These are phyloP conservation scores for Exophiala aquamarina DNA, from an alignment of 2,329 filamentous ascomycete species.

Conservation along the genomic window DNA sequence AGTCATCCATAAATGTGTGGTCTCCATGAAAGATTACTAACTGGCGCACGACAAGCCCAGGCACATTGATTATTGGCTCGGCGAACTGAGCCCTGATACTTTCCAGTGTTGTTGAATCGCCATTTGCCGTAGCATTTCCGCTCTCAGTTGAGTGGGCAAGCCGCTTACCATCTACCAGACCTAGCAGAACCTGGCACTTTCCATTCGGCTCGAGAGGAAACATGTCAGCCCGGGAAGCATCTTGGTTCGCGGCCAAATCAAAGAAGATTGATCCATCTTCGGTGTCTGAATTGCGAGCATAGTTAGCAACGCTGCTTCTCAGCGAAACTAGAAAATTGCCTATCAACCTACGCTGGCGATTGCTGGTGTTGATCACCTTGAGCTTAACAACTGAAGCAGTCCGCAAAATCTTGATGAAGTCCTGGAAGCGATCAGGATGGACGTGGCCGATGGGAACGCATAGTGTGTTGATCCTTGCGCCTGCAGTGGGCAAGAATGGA, in stretches of 20 bases:
- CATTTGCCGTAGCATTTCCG: conserved; percentile 22
- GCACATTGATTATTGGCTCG: conserved; percentile 2
- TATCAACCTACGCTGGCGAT: not conserved
- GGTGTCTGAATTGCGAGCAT: not conserved
- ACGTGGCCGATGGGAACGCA: conserved; percentile 85
- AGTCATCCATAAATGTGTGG: not conserved
- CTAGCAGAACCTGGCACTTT: conserved; percentile 79
- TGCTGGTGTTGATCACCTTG: conserved; percentile 6
- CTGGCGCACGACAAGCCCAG: conserved; percentile 15
- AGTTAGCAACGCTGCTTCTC: not conserved
- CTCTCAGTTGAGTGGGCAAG: conserved; percentile 40
- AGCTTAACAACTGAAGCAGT: conserved; percentile 48
- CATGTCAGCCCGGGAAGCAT: conserved; percentile 14
- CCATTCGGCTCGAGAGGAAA: conserved; percentile 89
- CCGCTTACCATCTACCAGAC: conserved; percentile 78
- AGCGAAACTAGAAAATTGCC: conserved; percentile 3
- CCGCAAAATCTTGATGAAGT: conserved; percentile 75
- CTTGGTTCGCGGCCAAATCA: conserved; percentile 18
- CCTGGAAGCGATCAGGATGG: conserved; percentile 74
- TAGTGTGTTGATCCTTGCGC: conserved; percentile 84
- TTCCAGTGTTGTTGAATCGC: conserved; percentile 6
- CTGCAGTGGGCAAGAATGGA: conserved; percentile 84
- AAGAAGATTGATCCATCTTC: conserved; percentile 15
- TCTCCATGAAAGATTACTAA: conserved; percentile 11
- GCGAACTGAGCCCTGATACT: conserved; percentile 17